Evolutionary conservation across 1,284 basidiomycete species (phyloP).

Genomic region (Rhizoctonia solani): DNA sequence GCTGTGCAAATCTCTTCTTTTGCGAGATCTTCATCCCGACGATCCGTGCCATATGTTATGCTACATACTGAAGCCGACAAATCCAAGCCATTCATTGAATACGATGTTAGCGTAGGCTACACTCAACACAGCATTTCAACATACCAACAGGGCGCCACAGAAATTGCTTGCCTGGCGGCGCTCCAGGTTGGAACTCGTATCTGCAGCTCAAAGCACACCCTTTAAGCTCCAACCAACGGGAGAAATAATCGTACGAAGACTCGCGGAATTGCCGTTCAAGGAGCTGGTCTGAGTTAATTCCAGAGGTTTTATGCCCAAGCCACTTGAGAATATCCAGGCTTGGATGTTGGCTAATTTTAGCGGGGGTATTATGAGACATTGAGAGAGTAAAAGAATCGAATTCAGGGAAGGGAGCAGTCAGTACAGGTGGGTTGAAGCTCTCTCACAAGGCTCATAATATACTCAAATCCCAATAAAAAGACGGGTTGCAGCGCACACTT

Average conservation of each 20-base stretch:
- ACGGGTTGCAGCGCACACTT: too few relatives aligned
- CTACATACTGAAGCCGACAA: too few relatives aligned
- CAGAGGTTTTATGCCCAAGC: neutral
- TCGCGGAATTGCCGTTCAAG: neutral
- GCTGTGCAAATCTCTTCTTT: neutral
- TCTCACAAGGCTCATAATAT: too few relatives aligned
- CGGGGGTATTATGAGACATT: too few relatives aligned
- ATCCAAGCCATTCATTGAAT: neutral
- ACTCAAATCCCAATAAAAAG: too few relatives aligned
- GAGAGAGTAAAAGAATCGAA: too few relatives aligned
- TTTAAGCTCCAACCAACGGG: neutral
- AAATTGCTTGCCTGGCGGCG: neutral
- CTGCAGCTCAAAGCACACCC: neutral
- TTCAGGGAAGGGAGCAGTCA: too few relatives aligned
- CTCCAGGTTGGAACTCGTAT: neutral
- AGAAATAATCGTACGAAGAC: slow-evolving; percentile 1
- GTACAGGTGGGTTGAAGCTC: too few relatives aligned
- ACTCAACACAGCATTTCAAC: neutral
- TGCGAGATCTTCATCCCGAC: neutral
- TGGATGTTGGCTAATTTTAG: too few relatives aligned
- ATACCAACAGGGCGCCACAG: slow-evolving; percentile 3
- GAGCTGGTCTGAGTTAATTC: neutral
- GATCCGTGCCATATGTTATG: too few relatives aligned
- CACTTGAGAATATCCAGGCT: neutral
- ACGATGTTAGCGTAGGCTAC: neutral